Evolutionary conservation across 208 protist genomes (phyloP).

Genomic region (Perkinsela sp.): DNA sequence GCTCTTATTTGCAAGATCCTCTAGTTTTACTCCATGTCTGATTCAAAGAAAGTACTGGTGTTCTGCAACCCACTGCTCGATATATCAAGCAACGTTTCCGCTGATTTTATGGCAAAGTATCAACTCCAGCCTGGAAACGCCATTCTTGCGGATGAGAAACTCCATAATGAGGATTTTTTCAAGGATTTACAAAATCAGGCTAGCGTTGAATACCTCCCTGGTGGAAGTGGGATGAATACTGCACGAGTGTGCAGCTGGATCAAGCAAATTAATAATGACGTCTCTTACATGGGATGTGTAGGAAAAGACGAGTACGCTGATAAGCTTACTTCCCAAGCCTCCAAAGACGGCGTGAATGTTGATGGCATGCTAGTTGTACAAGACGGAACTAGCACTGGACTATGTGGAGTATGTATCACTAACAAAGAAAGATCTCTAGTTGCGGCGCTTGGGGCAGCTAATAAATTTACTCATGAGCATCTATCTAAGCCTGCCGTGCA

Average conservation of each 20-base stretch:
- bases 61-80: constrained; percentile 93
- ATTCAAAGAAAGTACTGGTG: constrained; percentile 16
- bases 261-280: constrained; percentile 14
- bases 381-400: constrained; percentile 61
- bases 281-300: constrained; percentile 70
- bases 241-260: constrained; percentile 79
- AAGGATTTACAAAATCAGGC: constrained; percentile 30
- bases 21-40: constrained; percentile 4
- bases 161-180: constrained; percentile 56
- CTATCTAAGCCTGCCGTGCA: constrained; percentile 26
- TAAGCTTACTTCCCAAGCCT: constrained; percentile 32
- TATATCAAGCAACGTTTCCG: constrained; percentile 72
- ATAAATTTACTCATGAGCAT: constrained; percentile 70
- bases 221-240: constrained; percentile 88
- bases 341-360: constrained; percentile 51
- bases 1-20: not conserved
- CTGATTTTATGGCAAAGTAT: constrained; percentile 69
- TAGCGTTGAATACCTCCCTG: constrained; percentile 73
- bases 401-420: constrained; percentile 82
- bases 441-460: constrained; percentile 84
- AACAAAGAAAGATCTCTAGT: constrained; percentile 75
- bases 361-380: constrained; percentile 23
- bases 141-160: constrained; percentile 69
- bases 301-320: constrained; percentile 75
- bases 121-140: constrained; percentile 29